phyloP scores from a whole-genome alignment of 1,284 basidiomycete species.

The Cutaneotrichosporon sp. region DNA sequence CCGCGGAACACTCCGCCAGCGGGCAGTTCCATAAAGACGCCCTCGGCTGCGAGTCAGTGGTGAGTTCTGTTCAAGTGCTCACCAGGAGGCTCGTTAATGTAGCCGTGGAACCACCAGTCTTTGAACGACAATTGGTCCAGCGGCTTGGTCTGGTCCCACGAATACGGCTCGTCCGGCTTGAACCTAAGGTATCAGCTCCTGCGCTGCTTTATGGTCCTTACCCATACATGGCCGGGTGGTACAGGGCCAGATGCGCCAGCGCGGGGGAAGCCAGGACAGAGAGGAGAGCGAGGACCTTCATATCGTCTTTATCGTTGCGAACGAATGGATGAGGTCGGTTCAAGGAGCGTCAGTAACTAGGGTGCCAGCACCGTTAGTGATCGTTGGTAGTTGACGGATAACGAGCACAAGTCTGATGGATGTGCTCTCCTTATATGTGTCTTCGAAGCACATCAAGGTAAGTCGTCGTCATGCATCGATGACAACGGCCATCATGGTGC shows the following conservation, averaged over 20 bases:
- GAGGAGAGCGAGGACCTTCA: not conserved
- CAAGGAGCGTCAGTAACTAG: no score
- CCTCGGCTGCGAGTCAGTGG: conserved; percentile 11
- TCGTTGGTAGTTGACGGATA: no score
- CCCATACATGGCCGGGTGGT: conserved; percentile 42
- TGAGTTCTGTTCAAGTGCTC: not conserved
- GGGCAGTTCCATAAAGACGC: conserved; percentile 38
- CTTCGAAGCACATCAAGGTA: no score
- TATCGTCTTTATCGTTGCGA: no score
- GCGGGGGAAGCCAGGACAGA: conserved; percentile 9
- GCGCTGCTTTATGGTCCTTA: conserved; percentile 15
- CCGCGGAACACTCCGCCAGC: conserved; percentile 35
- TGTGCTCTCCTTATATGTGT: no score
- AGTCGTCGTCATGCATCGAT: no score
- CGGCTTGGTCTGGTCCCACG: conserved; percentile 48
- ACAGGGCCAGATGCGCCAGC: conserved; percentile 38
- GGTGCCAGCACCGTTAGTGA: no score
- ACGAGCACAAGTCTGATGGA: no score
- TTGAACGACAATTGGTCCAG: conserved; percentile 56
- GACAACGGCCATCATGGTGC: no score
- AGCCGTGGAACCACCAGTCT: conserved; percentile 63
- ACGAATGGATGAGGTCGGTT: no score
- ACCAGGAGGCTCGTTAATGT: conserved; percentile 32
- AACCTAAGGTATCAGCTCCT: conserved; percentile 18
- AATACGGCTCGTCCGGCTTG: conserved; percentile 53